These are phyloP conservation scores for Melampsora allii-populina DNA, from an alignment of 1,284 basidiomycete species.

Conservation along the genomic window DNA sequence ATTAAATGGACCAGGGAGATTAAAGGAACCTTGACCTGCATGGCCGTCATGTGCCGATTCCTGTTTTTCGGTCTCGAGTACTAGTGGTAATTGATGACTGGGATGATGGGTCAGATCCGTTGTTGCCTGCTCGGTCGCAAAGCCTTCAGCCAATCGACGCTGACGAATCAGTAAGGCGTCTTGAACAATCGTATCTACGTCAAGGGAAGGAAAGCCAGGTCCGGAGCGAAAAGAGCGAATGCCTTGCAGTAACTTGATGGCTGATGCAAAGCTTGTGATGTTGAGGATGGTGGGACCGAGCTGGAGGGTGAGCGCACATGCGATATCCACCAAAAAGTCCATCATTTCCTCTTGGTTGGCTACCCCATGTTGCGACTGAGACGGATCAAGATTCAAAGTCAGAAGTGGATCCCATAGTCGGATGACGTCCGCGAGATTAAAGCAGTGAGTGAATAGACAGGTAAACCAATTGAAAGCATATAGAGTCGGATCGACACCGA, in stretches of 20 bases:
- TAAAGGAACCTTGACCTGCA: no score
- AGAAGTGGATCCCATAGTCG: background rate
- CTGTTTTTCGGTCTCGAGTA: no score
- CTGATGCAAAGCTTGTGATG: background rate
- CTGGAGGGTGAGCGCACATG: background rate
- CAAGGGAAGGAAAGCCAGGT: background rate
- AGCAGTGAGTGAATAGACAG: slow-evolving; percentile 1
- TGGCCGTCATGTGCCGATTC: no score
- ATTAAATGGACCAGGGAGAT: no score
- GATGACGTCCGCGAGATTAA: background rate
- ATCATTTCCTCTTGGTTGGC: background rate
- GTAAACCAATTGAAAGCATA: slow-evolving; percentile 9
- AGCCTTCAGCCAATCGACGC: background rate
- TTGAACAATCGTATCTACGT: background rate
- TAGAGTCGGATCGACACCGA: background rate
- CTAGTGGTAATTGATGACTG: background rate
- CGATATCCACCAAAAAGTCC: background rate
- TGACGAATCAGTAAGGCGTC: slow-evolving; percentile 1
- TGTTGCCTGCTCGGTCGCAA: background rate
- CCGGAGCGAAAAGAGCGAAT: no score
- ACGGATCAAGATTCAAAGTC: background rate
- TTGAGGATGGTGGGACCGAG: background rate
- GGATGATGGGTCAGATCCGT: background rate
- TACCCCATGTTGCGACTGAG: no score
- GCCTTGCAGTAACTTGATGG: background rate